Conservation (phyloP, 768 basidiomycete species). For the Collybia sordida region DNA sequence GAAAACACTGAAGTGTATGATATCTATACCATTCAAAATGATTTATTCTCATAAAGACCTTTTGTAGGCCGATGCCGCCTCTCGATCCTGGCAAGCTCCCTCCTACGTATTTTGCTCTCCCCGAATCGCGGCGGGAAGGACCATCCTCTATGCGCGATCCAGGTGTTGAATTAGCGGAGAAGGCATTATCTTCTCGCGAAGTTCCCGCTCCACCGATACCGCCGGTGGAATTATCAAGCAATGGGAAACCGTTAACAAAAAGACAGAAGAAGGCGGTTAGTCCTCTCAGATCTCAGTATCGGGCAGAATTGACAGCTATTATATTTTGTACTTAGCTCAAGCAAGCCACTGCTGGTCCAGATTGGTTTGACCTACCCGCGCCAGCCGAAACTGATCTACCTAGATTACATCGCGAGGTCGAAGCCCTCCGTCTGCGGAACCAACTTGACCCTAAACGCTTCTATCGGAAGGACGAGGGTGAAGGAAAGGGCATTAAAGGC, state of each 20-base stretch:
- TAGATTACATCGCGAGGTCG: slow-evolving; percentile 78
- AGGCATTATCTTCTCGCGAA: slow-evolving; percentile 45
- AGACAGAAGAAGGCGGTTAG: slow-evolving; percentile 70
- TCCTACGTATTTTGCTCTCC: slow-evolving; percentile 60
- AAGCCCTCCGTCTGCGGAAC: slow-evolving; percentile 82
- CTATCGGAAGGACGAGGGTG: slow-evolving; percentile 84
- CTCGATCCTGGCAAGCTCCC: slow-evolving; percentile 70
- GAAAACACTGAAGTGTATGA: slow-evolving; percentile 35
- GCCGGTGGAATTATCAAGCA: slow-evolving; percentile 56
- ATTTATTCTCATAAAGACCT: not conserved
- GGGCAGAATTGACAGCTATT: slow-evolving; percentile 1
- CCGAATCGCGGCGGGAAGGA: slow-evolving; percentile 38
- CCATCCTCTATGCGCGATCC: slow-evolving; percentile 58
- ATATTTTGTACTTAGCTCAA: slow-evolving; percentile 46
- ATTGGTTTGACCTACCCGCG: slow-evolving; percentile 89
- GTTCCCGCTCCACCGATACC: slow-evolving; percentile 63
- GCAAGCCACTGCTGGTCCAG: slow-evolving; percentile 70
- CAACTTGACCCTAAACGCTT: slow-evolving; percentile 92
- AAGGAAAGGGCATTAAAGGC: slow-evolving; percentile 81
- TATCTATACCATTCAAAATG: slow-evolving; percentile 1
- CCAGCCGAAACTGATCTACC: slow-evolving; percentile 80
- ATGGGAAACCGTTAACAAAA: slow-evolving; percentile 69
- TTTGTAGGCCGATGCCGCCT: slow-evolving; percentile 54
- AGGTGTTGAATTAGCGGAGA: slow-evolving; percentile 53
- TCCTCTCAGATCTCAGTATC: slow-evolving; percentile 1